These are phyloP conservation scores for Saccharomycopsis selenospora DNA, from an alignment of 805 yeast genomes.

Conservation along the genomic window DNA sequence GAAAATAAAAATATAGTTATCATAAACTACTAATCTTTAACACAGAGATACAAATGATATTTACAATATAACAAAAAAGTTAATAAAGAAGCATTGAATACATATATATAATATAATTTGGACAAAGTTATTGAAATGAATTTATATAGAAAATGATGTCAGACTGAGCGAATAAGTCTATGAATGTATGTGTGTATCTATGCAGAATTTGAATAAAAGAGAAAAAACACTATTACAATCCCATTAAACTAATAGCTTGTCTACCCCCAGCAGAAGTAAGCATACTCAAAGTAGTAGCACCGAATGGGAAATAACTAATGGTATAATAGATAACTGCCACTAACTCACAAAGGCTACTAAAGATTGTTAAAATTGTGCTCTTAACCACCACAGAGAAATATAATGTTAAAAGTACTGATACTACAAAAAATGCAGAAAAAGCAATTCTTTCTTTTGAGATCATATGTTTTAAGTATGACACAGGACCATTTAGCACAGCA, in stretches of 20 bases:
- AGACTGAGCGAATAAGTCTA: too few species aligned
- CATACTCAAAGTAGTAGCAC: slow-evolving; percentile 66
- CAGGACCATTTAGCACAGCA: slow-evolving; percentile 92
- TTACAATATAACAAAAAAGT: too few species aligned
- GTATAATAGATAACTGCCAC: slow-evolving; percentile 85
- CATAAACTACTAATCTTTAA: too few species aligned
- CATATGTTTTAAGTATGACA: slow-evolving; percentile 70
- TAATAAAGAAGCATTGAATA: too few species aligned
- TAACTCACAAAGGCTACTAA: slow-evolving; percentile 70
- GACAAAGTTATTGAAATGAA: too few species aligned
- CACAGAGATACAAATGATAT: too few species aligned
- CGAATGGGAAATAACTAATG: slow-evolving; percentile 91
- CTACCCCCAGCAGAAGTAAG: slow-evolving; percentile 51
- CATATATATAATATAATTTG: too few species aligned
- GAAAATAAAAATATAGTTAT: too few species aligned
- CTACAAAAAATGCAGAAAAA: slow-evolving; percentile 74
- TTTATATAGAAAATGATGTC: too few species aligned
- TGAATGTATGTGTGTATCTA: too few species aligned
- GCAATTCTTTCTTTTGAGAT: slow-evolving; percentile 70
- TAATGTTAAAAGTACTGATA: slow-evolving; percentile 71
- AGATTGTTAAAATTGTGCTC: slow-evolving; percentile 67
- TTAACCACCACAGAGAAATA: slow-evolving; percentile 66
- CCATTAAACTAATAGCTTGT: slow-evolving; percentile 31
- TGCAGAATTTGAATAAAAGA: too few species aligned
- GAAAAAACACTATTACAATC: too few species aligned